A percentile compares a stretch with the other conserved stretches of the same genome.
Evolutionary conservation across 306 rosid genomes (phyloP).

Genomic region (Rosa multiflora): DNA sequence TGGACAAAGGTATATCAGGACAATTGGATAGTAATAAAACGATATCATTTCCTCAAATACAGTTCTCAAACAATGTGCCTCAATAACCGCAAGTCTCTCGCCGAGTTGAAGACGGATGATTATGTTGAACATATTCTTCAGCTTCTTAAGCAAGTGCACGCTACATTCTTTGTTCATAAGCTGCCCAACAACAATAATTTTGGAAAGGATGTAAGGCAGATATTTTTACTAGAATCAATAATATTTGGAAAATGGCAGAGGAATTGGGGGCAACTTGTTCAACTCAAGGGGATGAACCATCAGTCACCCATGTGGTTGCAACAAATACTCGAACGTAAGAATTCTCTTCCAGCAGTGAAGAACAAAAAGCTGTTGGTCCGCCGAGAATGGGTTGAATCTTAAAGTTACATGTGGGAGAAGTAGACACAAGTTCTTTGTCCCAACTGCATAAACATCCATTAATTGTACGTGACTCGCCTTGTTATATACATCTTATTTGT

Average conservation of each 20-base stretch:
- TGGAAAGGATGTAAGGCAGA: no score
- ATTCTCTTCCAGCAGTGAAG: neutral
- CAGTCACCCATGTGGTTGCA: neutral
- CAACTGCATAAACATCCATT: no score
- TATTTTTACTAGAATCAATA: neutral
- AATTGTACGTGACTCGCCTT: no score
- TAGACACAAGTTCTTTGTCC: neutral
- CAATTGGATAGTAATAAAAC: no score
- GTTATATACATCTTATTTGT: no score
- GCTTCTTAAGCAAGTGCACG: constrained; percentile 67
- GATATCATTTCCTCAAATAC: no score
- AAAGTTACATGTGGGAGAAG: neutral
- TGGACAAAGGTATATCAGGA: no score
- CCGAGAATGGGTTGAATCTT: no score
- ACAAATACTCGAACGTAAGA: neutral
- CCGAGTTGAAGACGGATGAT: constrained; percentile 25
- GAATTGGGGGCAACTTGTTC: neutral
- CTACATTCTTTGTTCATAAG: constrained; percentile 21
- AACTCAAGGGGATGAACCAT: neutral
- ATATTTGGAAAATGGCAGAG: neutral
- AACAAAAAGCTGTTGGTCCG: neutral
- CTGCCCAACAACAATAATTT: no score
- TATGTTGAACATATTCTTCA: constrained; percentile 54
- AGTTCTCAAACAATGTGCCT: no score
- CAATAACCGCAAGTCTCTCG: no score